Evolutionary conservation across 352 stramenopile species (phyloP).

Genomic region (Phytophthora tentaculata): DNA sequence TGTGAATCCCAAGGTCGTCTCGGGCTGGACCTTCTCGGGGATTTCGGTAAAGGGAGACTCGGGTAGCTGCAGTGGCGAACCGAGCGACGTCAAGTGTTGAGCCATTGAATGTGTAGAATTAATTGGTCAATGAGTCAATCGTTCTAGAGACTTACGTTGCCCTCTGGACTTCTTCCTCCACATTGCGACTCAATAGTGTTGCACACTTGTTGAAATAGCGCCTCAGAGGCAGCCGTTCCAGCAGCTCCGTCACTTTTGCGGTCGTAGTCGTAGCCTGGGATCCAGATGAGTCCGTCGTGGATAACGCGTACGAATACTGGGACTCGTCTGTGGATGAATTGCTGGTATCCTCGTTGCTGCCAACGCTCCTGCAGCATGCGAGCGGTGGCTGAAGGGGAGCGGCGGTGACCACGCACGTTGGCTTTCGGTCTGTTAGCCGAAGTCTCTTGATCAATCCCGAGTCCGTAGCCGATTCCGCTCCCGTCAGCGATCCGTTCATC

Average conservation of each 20-base stretch:
- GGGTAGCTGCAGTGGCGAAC: conserved; percentile 34
- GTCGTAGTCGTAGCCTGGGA: conserved; percentile 80
- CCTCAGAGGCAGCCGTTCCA: conserved; percentile 16
- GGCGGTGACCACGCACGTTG: conserved; percentile 29
- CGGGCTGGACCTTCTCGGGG: conserved; percentile 35
- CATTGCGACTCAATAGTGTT: conserved; percentile 33
- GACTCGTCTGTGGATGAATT: conserved; percentile 73
- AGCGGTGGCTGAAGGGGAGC: conserved; percentile 44
- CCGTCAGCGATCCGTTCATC: conserved; percentile 72
- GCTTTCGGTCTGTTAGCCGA: conserved; percentile 24
- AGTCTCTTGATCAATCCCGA: conserved; percentile 63
- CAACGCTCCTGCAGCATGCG: conserved; percentile 49
- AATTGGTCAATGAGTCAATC: background rate
- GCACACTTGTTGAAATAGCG: conserved; percentile 39
- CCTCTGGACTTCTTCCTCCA: background rate
- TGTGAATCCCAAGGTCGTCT: conserved; percentile 32
- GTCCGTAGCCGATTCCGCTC: conserved; percentile 68
- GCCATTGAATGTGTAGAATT: conserved; percentile 14
- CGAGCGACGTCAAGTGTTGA: conserved; percentile 37
- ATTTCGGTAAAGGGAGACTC: conserved; percentile 26
- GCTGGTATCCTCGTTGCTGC: conserved; percentile 69
- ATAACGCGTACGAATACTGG: conserved; percentile 79
- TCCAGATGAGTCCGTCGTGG: conserved; percentile 75
- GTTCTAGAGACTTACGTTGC: conserved; percentile 16
- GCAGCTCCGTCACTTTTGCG: conserved; percentile 44